Evolutionary conservation across 768 basidiomycete species (phyloP).

Genomic region (Kondoa subrosea): DNA sequence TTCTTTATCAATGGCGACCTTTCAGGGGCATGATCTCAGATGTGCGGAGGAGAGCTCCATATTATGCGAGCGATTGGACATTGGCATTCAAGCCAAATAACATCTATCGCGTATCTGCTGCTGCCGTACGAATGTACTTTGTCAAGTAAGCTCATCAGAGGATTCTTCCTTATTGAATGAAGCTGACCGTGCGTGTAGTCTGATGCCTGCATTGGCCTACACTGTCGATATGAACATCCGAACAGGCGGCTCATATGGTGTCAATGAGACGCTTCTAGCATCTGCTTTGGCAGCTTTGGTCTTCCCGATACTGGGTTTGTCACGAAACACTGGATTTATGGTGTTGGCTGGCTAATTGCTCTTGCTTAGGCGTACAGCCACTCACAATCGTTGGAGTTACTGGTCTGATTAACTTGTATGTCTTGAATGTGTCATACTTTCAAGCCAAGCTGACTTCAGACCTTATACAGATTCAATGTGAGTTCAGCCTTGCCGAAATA

Average conservation of each 20-base stretch:
- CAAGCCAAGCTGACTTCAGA: too few species aligned
- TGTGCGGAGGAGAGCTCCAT: constrained; percentile 53
- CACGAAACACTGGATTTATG: too few species aligned
- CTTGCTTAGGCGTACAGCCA: constrained; percentile 78
- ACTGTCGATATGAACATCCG: constrained; percentile 71
- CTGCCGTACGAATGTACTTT: constrained; percentile 69
- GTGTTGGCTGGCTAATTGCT: too few species aligned
- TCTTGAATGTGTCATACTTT: too few species aligned
- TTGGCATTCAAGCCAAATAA: constrained; percentile 55
- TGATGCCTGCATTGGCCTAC: constrained; percentile 43
- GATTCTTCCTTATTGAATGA: background rate
- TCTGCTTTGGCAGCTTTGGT: constrained; percentile 80
- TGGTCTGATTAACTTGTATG: constrained; percentile 51
- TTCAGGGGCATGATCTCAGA: constrained; percentile 50
- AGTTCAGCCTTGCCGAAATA: too few species aligned
- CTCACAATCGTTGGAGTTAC: constrained; percentile 83
- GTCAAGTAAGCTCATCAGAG: constrained; percentile 44
- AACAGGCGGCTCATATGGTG: constrained; percentile 74
- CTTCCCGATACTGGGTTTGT: constrained; percentile 71
- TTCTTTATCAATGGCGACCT: constrained; percentile 13
- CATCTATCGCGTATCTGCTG: constrained; percentile 65
- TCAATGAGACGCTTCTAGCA: constrained; percentile 63
- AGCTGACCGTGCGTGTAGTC: constrained; percentile 22
- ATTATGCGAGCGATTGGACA: constrained; percentile 71
- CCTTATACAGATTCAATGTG: too few species aligned